phyloP scores from a whole-genome alignment of 1,139 yeast species.

The Yarrowia galli region DNA sequence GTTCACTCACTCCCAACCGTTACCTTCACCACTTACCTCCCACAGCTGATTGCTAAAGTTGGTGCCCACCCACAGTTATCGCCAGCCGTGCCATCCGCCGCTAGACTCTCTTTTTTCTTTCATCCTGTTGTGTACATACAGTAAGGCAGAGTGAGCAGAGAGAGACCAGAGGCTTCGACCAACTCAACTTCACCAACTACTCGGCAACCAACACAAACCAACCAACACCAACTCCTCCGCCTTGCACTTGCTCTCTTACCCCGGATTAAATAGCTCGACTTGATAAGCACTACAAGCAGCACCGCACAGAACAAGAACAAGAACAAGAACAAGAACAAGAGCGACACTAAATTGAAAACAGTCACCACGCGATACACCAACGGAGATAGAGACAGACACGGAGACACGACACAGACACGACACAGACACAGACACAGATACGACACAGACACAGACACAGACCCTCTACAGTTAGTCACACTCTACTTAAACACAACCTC shows the following conservation, averaged over 20 bases:
- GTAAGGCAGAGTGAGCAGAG: no score
- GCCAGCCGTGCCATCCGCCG: conserved; percentile 37
- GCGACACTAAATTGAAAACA: no score
- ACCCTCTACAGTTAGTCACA: neutral
- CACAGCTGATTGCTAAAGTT: conserved; percentile 27
- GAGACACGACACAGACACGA: neutral
- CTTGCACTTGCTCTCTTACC: neutral
- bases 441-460: neutral
- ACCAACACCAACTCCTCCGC: no score
- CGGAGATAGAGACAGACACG: no score
- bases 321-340: neutral
- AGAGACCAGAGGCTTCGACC: no score
- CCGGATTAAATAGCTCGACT: conserved; percentile 8
- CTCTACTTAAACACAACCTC: neutral
- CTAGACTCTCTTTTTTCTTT: conserved; percentile 7
- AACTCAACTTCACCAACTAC: neutral
- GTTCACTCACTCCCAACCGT: neutral
- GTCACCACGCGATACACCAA: no score
- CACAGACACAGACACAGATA: neutral
- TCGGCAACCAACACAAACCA: neutral
- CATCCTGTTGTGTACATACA: no score
- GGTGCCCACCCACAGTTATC: conserved; percentile 37
- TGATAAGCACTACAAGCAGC: neutral
- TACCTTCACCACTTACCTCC: neutral
- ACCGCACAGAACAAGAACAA: no score